phyloP scores from a whole-genome alignment of 768 basidiomycete species.

The Pisolithus tinctorius region DNA sequence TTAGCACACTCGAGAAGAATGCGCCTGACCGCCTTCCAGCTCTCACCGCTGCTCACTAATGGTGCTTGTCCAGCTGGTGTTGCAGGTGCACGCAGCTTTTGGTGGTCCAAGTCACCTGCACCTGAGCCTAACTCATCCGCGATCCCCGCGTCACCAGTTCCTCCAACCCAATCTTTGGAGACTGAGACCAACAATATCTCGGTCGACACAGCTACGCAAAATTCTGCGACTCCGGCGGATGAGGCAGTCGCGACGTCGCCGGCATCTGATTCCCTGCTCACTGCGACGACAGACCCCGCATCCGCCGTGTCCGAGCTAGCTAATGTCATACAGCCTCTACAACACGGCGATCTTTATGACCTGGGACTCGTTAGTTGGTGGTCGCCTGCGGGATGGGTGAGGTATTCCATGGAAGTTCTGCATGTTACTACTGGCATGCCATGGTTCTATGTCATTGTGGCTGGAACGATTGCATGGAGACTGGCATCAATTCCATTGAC shows the following conservation, averaged over 20 bases:
- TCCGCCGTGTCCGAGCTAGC: conserved; percentile 18
- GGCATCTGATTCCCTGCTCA: not conserved
- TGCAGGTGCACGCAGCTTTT: conserved; percentile 21
- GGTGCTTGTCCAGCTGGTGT: conserved; percentile 5
- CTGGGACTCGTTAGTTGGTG: conserved; percentile 62
- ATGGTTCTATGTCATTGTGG: conserved; percentile 81
- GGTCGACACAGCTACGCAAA: not conserved
- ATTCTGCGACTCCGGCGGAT: not conserved
- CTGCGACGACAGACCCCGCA: conserved; percentile 5
- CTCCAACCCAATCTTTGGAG: not conserved
- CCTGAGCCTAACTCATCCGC: not conserved
- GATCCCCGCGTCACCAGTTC: conserved; percentile 1
- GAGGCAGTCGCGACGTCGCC: not conserved
- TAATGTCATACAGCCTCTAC: conserved; percentile 40
- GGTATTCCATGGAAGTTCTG: conserved; percentile 59
- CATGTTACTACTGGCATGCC: conserved; percentile 66
- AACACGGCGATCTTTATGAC: conserved; percentile 67
- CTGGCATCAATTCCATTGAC: conserved; percentile 53
- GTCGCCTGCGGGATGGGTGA: conserved; percentile 58
- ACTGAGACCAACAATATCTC: not conserved
- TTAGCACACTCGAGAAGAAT: not conserved
- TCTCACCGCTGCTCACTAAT: not conserved
- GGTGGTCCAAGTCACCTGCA: conserved; percentile 24
- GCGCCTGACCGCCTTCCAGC: conserved; percentile 6
- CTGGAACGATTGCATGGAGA: conserved; percentile 57